Base-by-base conservation (phyloP, 2,329 filamentous ascomycete species). In the Fusarium austroafricanum region DNA sequence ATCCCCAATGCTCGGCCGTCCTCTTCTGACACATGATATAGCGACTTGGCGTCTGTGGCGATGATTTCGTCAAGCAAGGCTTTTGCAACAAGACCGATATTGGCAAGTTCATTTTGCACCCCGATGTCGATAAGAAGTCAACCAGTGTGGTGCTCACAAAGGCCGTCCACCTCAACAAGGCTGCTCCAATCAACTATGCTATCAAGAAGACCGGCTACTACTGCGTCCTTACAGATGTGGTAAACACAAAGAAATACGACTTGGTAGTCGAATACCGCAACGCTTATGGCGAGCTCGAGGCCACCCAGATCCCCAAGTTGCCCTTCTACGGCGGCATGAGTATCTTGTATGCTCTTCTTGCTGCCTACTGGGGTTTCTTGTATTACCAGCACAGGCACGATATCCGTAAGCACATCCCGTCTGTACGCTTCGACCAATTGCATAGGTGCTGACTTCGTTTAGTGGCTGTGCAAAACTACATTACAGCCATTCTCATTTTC, bases 381-480 rank as follows among this genome's bases (percentile, higher is more conserved):
- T 98, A 99, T 81, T 94, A 94, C 75, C 94, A 97, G 79, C 93
- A 99, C 78, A 88, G 95, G 61, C 89, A 92, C 74, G 96, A 99
- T 79, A 98, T 99, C 66, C 83, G 90, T 92, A 81, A 81, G 89
- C 78, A 35, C 31, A 33, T 10, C 17, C 9, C 21, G n/a, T 40
- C 11, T 18, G 39, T 37, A 17, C 17, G n/a, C n/a, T 23, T 52
- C 14, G 5, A 5, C 7, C 14, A 17, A 28, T 10, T 55, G 21
- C 15, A 29, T n/a, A 35, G 33, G 17, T 49, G 18, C 47, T 65
- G 38, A 75, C 71, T 26, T 54, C 37, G 14, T 26, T 2, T 64
- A 92, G 89, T 99, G 75, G 91, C 96, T 17, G 96, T 99, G 3
- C 96, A 99, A 80, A 99, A 99, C 78, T 99, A 99, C 79, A 98